A percentile compares a stretch with the other conserved stretches of the same genome.
These are phyloP conservation scores for Morella rubra DNA, from an alignment of 306 rosid genomes.

Conservation along the genomic window DNA sequence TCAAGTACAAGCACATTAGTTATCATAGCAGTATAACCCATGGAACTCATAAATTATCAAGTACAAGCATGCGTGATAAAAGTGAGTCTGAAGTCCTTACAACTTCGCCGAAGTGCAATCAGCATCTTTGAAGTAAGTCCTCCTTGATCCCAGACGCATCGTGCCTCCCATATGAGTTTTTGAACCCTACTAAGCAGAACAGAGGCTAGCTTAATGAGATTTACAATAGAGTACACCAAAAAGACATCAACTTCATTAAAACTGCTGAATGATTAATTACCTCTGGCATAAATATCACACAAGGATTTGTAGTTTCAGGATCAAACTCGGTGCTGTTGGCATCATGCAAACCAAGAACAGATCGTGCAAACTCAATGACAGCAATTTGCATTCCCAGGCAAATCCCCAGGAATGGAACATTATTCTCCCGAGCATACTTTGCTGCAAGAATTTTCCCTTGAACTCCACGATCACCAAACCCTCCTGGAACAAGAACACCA, in stretches of 20 bases:
- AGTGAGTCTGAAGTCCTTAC: constrained; percentile 53
- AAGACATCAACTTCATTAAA: constrained; percentile 7
- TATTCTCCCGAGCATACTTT: constrained; percentile 76
- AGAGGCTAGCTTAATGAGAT: constrained; percentile 20
- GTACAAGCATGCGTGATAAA: neutral
- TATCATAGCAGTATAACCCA: constrained; percentile 4
- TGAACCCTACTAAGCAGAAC: constrained; percentile 60
- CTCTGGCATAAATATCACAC: constrained; percentile 95
- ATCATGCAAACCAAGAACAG: constrained; percentile 74
- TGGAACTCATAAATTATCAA: constrained; percentile 10
- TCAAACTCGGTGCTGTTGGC: constrained; percentile 87
- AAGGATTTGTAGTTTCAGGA: constrained; percentile 69
- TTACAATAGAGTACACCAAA: neutral
- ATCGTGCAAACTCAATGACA: constrained; percentile 82
- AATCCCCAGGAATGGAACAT: constrained; percentile 83
- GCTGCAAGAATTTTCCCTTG: constrained; percentile 94
- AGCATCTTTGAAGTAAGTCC: constrained; percentile 65
- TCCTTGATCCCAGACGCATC: constrained; percentile 97
- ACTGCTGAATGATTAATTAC: constrained; percentile 30
- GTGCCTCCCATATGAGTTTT: constrained; percentile 97
- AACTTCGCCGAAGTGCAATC: constrained; percentile 80
- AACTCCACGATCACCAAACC: constrained; percentile 93
- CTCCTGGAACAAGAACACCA: constrained; percentile 94
- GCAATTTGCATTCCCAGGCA: constrained; percentile 96
- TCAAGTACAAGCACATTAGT: constrained; percentile 12